Evolutionary conservation across 495 filamentous ascomycete genomes (phyloP), one percentile per base, ranked within the genome.

Genomic region (Tuber calosporum): DNA sequence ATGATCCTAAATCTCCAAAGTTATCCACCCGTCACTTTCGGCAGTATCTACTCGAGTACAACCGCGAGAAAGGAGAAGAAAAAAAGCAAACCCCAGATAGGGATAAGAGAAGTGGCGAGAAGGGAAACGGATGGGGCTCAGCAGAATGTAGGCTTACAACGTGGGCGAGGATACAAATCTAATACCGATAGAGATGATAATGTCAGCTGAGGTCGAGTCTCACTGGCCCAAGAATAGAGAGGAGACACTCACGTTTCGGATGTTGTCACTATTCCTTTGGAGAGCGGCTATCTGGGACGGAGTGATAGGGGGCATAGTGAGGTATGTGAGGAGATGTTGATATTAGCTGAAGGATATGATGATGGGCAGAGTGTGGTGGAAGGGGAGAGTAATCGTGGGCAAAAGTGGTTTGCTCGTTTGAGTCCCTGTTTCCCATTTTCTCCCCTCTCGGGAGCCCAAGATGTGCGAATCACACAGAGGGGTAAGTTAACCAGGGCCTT

Each of bases 111-210:
- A 17, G 53, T 62, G 53, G 53, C 53, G 26, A 62, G 53, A 62
- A 62, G 53, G 48, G 22, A 67, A 48, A 58, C 15, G 40, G 67
- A 41, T 73, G 67, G 69, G 72, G 70, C 70, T 58, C 34, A 43
- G 38, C 48, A 67, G 26, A 58, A 58, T 71, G 68, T 48, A 41
- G 73, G 88, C 91, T 84, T 89, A 93, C 91, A 79, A 99, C 95
- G 82, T 99, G 95, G 41, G 95, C 95, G 70, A 99, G 85, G 79
- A 99, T 97, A 83, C 95, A 99, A 74, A 99, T 97, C 94, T 98
- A 73, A 22, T 42, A 62, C 53, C 53, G 69, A 71, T 41, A 15
- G 43, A 26, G 26, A 76, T 78, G 26, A 76, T 78, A 69, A 77
- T 72, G n/a, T 74, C n/a, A 67, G 72, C 68, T 42, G 69, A 69